Percentiles rank a stretch among this genome's conserved stretches.
These are phyloP conservation scores for Lachancea fermentati DNA, from an alignment of 805 yeast species.

Conservation along the genomic window DNA sequence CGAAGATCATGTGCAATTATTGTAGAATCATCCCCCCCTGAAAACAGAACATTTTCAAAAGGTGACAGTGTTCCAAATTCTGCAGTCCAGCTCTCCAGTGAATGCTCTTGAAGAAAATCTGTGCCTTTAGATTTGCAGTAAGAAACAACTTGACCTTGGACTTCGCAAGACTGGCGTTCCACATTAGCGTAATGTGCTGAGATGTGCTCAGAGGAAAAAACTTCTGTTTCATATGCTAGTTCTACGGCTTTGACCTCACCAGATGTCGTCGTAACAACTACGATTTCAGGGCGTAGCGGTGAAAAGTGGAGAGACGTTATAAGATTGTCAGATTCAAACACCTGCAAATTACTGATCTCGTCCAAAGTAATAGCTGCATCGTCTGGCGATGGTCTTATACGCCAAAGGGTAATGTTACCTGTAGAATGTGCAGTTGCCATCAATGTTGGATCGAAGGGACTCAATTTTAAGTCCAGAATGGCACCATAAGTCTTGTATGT, in stretches of 20 bases:
- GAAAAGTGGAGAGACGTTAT: conserved; percentile 63
- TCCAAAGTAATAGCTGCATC: conserved; percentile 16
- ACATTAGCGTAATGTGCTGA: conserved; percentile 6
- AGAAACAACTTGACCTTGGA: conserved; percentile 14
- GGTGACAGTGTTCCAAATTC: conserved; percentile 56
- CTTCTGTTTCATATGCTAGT: conserved; percentile 1
- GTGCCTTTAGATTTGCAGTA: neutral
- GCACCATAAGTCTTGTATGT: conserved; percentile 48
- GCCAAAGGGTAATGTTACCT: conserved; percentile 70
- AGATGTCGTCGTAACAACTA: conserved; percentile 59
- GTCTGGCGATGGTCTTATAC: conserved; percentile 15
- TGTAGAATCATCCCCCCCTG: conserved; percentile 88
- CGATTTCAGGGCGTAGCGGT: conserved; percentile 32
- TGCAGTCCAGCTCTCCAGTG: conserved; percentile 86
- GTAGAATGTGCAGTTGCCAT: conserved; percentile 73
- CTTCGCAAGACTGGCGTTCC: conserved; percentile 9
- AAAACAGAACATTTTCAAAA: conserved; percentile 53
- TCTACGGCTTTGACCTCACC: conserved; percentile 48
- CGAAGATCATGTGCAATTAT: conserved; percentile 70
- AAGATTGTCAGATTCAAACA: conserved; percentile 45
- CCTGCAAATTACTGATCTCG: conserved; percentile 33
- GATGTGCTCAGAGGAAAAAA: conserved; percentile 5
- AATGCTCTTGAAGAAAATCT: conserved; percentile 42
- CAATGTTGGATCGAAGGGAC: conserved; percentile 45
- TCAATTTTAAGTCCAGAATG: conserved; percentile 68